These are phyloP conservation scores for Fusarium sp. DNA, from an alignment of 2,329 filamentous ascomycete species.

Conservation along the genomic window DNA sequence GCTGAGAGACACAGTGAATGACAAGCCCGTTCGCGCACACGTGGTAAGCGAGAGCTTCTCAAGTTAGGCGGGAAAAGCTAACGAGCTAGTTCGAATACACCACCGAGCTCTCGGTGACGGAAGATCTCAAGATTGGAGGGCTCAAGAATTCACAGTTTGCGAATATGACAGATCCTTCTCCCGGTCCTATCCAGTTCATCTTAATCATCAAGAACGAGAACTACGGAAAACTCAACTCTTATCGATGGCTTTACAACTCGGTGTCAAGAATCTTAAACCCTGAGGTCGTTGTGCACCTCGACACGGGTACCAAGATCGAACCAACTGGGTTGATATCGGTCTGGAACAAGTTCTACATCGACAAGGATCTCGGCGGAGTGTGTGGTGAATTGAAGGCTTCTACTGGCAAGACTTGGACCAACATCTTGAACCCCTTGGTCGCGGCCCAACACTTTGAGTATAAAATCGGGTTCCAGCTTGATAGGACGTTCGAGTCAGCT, in stretches of 20 bases:
- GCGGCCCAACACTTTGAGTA: slow-evolving; percentile 10
- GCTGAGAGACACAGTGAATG: slow-evolving; percentile 96
- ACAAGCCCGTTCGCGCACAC: slow-evolving; percentile 93
- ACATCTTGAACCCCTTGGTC: not conserved
- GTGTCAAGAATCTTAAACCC: not conserved
- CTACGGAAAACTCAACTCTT: slow-evolving; percentile 9
- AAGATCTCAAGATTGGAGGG: not conserved
- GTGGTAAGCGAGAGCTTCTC: not conserved
- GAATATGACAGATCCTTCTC: not conserved
- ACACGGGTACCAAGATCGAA: not conserved
- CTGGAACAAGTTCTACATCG: not conserved
- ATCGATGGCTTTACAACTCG: not conserved
- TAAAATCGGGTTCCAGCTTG: slow-evolving; percentile 4
- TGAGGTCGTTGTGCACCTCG: not conserved
- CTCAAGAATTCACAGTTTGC: not conserved
- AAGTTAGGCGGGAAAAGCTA: not conserved
- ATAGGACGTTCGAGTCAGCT: slow-evolving; percentile 1
- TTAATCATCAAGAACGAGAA: not conserved
- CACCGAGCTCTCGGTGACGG: not conserved
- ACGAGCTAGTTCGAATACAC: slow-evolving; percentile 77
- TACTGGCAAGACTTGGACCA: not conserved
- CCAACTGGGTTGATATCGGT: not conserved
- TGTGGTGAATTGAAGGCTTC: not conserved
- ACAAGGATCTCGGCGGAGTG: not conserved
- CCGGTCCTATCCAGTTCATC: not conserved